Percentiles rank a stretch among this genome's conserved stretches.
Conservation (phyloP, 768 basidiomycete genomes). For the Gautieria morchelliformis region DNA sequence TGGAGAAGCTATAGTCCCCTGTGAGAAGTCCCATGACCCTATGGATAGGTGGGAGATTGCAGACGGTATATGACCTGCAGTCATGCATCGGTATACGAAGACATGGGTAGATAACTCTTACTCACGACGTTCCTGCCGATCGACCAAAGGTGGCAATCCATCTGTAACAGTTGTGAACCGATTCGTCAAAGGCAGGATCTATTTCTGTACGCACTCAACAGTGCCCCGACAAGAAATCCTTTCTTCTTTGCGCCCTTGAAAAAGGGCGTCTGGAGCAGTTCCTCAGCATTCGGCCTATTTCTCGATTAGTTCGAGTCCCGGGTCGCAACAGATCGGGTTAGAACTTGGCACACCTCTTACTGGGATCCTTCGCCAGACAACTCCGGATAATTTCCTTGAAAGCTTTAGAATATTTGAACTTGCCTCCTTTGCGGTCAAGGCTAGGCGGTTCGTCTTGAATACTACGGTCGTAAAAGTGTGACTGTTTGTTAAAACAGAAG, state of each 20-base stretch:
- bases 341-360: conserved; percentile 41
- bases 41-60: conserved; percentile 38
- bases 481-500: not conserved
- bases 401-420: conserved; percentile 64
- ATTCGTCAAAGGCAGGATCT: not conserved
- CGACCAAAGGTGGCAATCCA: conserved; percentile 62
- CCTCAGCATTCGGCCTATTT: conserved; percentile 61
- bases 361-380: conserved; percentile 81
- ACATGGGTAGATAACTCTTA: conserved; percentile 11
- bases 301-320: not conserved
- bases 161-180: conserved; percentile 23
- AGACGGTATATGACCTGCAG: conserved; percentile 25
- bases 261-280: conserved; percentile 70
- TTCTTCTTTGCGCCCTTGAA: conserved; percentile 76
- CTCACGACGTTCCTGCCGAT: conserved; percentile 57
- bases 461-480: conserved; percentile 22
- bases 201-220: conserved; percentile 43
- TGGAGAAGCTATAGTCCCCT: not conserved
- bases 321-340: not conserved
- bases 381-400: conserved; percentile 79
- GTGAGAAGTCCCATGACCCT: conserved; percentile 75
- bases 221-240: conserved; percentile 63
- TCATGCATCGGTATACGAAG: not conserved
- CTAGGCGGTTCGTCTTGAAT: conserved; percentile 73
- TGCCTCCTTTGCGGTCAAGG: conserved; percentile 62